Evolutionary conservation across 78 protist species (phyloP).

Genomic region (Speleostelium caveatum): DNA sequence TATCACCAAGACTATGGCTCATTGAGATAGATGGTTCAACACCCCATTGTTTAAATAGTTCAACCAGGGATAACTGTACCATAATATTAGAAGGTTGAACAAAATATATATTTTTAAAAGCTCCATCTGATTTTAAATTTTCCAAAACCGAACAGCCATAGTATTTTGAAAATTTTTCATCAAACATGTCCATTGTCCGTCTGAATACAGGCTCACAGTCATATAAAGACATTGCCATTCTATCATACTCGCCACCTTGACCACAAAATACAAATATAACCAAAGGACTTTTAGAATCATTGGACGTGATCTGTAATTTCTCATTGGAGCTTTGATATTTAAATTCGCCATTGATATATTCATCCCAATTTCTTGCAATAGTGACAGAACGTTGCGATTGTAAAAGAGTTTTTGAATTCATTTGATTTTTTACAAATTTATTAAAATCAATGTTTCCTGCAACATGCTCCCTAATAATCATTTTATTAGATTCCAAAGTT

Average conservation of each 20-base stretch:
- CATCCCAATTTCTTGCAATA: slow-evolving; percentile 26
- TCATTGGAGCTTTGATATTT: not conserved
- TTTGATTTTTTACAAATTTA: not conserved
- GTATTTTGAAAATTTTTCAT: not conserved
- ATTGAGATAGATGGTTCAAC: not conserved
- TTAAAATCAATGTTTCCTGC: not conserved
- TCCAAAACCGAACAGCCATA: not conserved
- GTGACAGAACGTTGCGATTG: not conserved
- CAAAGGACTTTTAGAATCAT: not conserved
- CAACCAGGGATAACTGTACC: not conserved
- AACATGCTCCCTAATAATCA: not conserved
- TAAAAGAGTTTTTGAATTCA: not conserved
- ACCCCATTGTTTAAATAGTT: slow-evolving; percentile 9
- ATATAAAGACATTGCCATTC: not conserved
- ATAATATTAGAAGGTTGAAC: not conserved
- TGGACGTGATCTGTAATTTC: not conserved
- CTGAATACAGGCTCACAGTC: not conserved
- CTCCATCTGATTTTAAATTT: not conserved
- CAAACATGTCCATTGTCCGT: not conserved
- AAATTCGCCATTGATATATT: slow-evolving; percentile 4
- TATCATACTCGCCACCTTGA: slow-evolving; percentile 3
- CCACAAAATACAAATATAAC: slow-evolving; percentile 4
- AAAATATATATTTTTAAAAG: not conserved
- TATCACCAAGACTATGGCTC: slow-evolving; percentile 34
- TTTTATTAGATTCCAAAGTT: not conserved